Percentiles rank a stretch among this genome's conserved stretches.
Evolutionary conservation across 139 green algal genomes (phyloP).

Genomic region (Chlorella sp.): DNA sequence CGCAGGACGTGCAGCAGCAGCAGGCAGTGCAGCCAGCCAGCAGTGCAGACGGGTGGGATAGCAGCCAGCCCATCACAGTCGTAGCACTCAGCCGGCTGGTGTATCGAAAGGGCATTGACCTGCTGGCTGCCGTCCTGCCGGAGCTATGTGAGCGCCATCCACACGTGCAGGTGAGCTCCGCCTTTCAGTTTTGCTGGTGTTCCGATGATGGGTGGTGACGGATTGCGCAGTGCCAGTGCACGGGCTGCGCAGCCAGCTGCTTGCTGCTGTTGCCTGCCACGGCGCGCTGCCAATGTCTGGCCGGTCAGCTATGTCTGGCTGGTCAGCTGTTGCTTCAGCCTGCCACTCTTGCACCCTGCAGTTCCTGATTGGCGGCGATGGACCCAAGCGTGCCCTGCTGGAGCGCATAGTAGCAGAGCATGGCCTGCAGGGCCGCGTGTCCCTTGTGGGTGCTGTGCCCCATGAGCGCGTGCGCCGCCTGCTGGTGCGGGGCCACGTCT

Average conservation of each 20-base stretch:
- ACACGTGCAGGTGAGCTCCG: slow-evolving; percentile 66
- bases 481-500: slow-evolving; percentile 80
- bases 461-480: slow-evolving; percentile 70
- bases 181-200: too few relatives aligned
- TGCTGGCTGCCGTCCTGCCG: slow-evolving; percentile 90
- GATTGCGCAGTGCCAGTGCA: too few relatives aligned
- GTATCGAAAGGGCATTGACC: slow-evolving; percentile 96
- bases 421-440: slow-evolving; percentile 75
- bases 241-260: too few relatives aligned
- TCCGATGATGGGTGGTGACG: too few relatives aligned
- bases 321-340: too few relatives aligned
- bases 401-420: slow-evolving; percentile 75
- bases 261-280: too few relatives aligned
- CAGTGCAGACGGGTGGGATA: neutral
- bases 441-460: slow-evolving; percentile 82
- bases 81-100: slow-evolving; percentile 90
- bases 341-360: too few relatives aligned
- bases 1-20: neutral
- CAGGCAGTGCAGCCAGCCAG: neutral
- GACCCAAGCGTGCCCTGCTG: slow-evolving; percentile 87
- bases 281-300: too few relatives aligned
- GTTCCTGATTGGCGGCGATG: slow-evolving; percentile 77
- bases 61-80: slow-evolving; percentile 60
- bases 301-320: too few relatives aligned
- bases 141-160: slow-evolving; percentile 73